Percentiles rank a stretch among this genome's conserved stretches.
Evolutionary conservation across 805 yeast species (phyloP).

Genomic region (Metschnikowia chrysomelidarum): DNA sequence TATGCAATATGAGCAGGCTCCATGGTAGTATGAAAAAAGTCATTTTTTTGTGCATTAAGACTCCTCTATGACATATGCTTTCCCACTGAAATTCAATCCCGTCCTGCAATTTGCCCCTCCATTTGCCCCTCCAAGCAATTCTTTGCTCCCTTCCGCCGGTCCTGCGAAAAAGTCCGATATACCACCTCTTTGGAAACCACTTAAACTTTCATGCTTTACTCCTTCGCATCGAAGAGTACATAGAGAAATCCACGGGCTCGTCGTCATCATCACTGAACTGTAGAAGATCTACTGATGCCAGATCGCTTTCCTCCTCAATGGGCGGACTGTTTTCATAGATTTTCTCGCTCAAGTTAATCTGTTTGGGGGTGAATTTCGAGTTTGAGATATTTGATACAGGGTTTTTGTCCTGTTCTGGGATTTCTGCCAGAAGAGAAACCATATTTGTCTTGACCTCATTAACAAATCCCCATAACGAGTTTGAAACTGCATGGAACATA

Average conservation of each 20-base stretch:
- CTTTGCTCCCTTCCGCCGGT: no score
- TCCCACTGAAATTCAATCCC: no score
- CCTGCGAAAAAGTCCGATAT: no score
- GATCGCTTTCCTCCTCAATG: not conserved
- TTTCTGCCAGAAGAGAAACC: constrained; percentile 9
- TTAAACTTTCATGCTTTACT: no score
- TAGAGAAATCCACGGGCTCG: constrained; percentile 26
- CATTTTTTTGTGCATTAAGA: no score
- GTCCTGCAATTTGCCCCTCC: no score
- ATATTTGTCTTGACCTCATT: constrained; percentile 34
- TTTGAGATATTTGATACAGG: no score
- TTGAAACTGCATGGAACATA: constrained; percentile 40
- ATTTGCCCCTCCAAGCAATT: no score
- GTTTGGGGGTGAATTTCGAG: not conserved
- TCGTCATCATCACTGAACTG: constrained; percentile 17
- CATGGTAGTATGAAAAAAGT: no score
- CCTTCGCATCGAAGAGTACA: constrained; percentile 22
- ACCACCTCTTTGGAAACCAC: not conserved
- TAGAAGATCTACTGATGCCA: constrained; percentile 5
- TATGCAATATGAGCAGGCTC: no score
- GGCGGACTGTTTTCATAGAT: not conserved
- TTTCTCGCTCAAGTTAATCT: not conserved
- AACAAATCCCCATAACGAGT: constrained; percentile 44
- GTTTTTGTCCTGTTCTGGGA: not conserved
- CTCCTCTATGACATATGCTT: no score